Evolutionary conservation across 768 basidiomycete species (phyloP).

Genomic region (Stropharia rugosoannulata): DNA sequence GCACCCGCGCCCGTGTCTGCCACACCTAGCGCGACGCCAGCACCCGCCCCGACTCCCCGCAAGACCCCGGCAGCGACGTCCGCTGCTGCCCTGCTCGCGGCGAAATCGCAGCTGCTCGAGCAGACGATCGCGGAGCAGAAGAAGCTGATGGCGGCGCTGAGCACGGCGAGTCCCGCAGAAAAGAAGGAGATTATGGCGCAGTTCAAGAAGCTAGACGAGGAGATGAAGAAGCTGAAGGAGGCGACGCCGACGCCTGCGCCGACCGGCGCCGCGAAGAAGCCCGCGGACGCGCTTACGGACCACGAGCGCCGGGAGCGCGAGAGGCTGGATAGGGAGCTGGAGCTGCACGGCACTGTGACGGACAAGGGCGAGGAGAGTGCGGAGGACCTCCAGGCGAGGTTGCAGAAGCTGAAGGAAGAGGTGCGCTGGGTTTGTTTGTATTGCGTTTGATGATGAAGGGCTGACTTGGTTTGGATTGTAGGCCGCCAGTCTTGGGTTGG

Average conservation of each 20-base stretch:
- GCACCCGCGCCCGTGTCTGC: constrained; percentile 13
- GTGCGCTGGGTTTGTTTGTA: constrained; percentile 36
- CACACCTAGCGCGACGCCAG: constrained; percentile 12
- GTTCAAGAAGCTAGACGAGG: constrained; percentile 74
- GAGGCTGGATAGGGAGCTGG: constrained; percentile 81
- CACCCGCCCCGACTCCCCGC: constrained; percentile 6
- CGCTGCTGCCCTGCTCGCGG: constrained; percentile 51
- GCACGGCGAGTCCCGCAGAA: constrained; percentile 62
- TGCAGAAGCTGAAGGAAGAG: constrained; percentile 80
- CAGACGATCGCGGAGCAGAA: constrained; percentile 90
- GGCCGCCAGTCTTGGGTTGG: constrained; percentile 76
- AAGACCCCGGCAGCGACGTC: constrained; percentile 10
- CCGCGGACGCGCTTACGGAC: constrained; percentile 31
- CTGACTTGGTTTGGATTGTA: constrained; percentile 21
- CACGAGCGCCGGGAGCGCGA: constrained; percentile 60
- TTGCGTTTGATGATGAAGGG: background rate
- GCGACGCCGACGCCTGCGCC: constrained; percentile 27
- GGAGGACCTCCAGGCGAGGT: constrained; percentile 70
- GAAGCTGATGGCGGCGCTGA: constrained; percentile 70
- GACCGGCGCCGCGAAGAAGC: constrained; percentile 13
- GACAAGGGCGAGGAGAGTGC: constrained; percentile 43
- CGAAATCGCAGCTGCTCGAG: constrained; percentile 74
- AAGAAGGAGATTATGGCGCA: constrained; percentile 79
- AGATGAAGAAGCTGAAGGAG: constrained; percentile 56
- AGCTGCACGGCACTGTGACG: constrained; percentile 42